These are phyloP conservation scores for Hypoxylon rickii DNA, from an alignment of 495 filamentous ascomycete species.

Conservation along the genomic window DNA sequence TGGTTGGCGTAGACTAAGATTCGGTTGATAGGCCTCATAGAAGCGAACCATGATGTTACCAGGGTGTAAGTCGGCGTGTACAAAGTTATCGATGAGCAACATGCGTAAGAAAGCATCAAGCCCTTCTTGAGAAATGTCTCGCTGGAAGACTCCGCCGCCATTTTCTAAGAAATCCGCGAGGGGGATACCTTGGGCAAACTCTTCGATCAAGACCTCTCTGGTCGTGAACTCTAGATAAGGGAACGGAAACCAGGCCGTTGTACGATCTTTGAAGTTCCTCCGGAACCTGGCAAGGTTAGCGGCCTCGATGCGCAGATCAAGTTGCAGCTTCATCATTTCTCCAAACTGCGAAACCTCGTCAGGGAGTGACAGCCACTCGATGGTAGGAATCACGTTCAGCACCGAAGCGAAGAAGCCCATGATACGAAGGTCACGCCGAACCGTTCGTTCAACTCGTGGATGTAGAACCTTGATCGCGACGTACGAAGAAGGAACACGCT, in stretches of 20 bases:
- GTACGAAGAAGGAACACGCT: constrained; percentile 85
- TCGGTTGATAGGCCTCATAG: constrained; percentile 78
- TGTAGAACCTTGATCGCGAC: constrained; percentile 98
- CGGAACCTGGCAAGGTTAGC: constrained; percentile 89
- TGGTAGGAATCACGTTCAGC: constrained; percentile 87
- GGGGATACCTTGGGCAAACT: constrained; percentile 94
- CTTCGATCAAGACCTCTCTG: constrained; percentile 89
- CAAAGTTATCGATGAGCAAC: constrained; percentile 97
- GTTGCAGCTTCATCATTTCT: constrained; percentile 96
- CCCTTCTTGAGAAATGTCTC: constrained; percentile 93
- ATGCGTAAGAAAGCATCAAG: constrained; percentile 98
- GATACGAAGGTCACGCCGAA: constrained; percentile 86
- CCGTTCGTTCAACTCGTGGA: constrained; percentile 84
- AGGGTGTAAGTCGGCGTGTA: constrained; percentile 97
- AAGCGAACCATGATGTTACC: constrained; percentile 99
- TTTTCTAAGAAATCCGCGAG: constrained; percentile 86
- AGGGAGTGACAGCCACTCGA: constrained; percentile 96
- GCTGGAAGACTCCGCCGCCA: constrained; percentile 89
- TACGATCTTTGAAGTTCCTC: constrained; percentile 83
- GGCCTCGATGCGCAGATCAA: constrained; percentile 94
- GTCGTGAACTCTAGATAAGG: constrained; percentile 92
- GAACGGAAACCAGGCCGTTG: constrained; percentile 94
- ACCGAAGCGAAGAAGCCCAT: constrained; percentile 90
- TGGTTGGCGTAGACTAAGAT: constrained; percentile 55
- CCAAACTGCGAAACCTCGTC: constrained; percentile 94